A percentile compares a stretch with the other conserved stretches of the same genome.
Evolutionary conservation across 352 stramenopile genomes (phyloP).

Genomic region (Phytophthora fragariae): DNA sequence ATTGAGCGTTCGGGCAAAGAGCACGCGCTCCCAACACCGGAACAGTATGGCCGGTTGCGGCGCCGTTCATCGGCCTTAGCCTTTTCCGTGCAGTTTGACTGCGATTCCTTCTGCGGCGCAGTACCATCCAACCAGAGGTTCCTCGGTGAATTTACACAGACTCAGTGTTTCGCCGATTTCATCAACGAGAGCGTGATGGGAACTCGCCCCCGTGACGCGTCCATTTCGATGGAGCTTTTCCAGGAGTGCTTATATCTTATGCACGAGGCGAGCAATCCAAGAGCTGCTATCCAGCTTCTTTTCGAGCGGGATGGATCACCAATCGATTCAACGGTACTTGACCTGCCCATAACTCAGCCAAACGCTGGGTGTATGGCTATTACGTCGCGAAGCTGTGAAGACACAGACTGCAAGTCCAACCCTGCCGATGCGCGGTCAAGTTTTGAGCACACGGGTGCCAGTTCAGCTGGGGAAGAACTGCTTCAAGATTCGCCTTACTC

Average conservation of each 20-base stretch:
- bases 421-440: conserved; percentile 2
- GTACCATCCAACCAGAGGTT: conserved; percentile 40
- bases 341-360: conserved; percentile 28
- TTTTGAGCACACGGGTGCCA: conserved; percentile 7
- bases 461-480: conserved; percentile 1
- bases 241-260: conserved; percentile 68
- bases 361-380: background rate
- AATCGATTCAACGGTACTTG: conserved; percentile 45
- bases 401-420: background rate
- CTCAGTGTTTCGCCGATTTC: conserved; percentile 69
- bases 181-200: conserved; percentile 70
- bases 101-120: conserved; percentile 47
- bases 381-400: background rate
- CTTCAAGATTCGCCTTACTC: conserved; percentile 9
- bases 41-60: conserved; percentile 38
- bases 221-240: conserved; percentile 60
- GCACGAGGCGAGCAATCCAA: conserved; percentile 46
- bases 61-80: conserved; percentile 55
- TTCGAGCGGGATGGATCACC: conserved; percentile 61
- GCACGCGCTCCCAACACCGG: conserved; percentile 28
- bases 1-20: conserved; percentile 12
- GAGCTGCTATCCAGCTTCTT: conserved; percentile 52
- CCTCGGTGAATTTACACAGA: conserved; percentile 63
- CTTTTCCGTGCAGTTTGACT: conserved; percentile 67
- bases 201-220: conserved; percentile 31